A percentile compares a stretch with the other conserved stretches of the same genome.
phyloP scores from a whole-genome alignment of 495 filamentous ascomycete genomes.

The Podospora pseudoanserina region DNA sequence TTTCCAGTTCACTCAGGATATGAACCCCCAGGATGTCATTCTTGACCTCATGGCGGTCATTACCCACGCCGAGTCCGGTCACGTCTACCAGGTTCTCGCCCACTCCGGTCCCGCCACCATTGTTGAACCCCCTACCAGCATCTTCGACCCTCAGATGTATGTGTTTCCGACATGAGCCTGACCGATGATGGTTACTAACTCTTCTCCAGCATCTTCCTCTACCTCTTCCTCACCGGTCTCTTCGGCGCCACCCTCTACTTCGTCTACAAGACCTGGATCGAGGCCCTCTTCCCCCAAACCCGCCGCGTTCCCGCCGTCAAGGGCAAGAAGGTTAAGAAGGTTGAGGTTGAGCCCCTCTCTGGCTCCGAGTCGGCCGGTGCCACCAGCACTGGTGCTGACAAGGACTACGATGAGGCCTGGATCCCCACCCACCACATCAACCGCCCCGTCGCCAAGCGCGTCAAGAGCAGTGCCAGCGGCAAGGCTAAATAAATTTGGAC shows the following conservation, averaged over 20 bases:
- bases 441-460: slow-evolving; percentile 72
- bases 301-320: slow-evolving; percentile 59
- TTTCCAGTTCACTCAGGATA: slow-evolving; percentile 83
- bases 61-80: slow-evolving; percentile 55
- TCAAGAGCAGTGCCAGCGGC: slow-evolving; percentile 64
- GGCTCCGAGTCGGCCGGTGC: slow-evolving; percentile 69
- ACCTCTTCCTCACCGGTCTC: slow-evolving; percentile 77
- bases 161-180: slow-evolving; percentile 16
- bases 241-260: slow-evolving; percentile 85
- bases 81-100: slow-evolving; percentile 70
- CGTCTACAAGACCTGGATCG: slow-evolving; percentile 96
- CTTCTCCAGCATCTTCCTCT: slow-evolving; percentile 79
- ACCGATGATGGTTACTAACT: slow-evolving; percentile 23
- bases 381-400: slow-evolving; percentile 53
- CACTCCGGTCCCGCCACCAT: slow-evolving; percentile 87
- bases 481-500: slow-evolving; percentile 47
- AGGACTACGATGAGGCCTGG: slow-evolving; percentile 92
- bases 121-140: slow-evolving; percentile 85
- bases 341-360: slow-evolving; percentile 55
- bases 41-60: slow-evolving; percentile 72
- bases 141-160: slow-evolving; percentile 97
- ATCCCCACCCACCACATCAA: slow-evolving; percentile 90
- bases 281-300: slow-evolving; percentile 92
- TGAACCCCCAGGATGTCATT: slow-evolving; percentile 86
- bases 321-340: slow-evolving; percentile 57